Percentiles rank a stretch among this genome's conserved stretches.
Evolutionary conservation across 306 rosid genomes (phyloP).

Genomic region (Quercus aquifolioides): DNA sequence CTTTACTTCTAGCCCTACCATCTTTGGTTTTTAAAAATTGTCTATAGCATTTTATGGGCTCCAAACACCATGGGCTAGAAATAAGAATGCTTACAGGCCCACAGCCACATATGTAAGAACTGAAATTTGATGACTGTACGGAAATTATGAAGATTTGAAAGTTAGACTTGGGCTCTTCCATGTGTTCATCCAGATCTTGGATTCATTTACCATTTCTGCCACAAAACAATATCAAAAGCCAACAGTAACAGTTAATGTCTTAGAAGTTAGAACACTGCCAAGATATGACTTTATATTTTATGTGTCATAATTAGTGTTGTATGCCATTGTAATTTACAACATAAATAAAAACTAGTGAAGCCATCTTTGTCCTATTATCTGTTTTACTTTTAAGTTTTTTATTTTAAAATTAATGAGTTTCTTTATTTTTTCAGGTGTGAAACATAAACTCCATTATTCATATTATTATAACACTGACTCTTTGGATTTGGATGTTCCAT

Average conservation of each 20-base stretch:
- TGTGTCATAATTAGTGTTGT: not conserved
- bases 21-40: not conserved
- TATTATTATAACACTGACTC: not conserved
- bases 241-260: not conserved
- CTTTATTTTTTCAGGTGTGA: no score
- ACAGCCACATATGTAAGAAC: not conserved
- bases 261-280: not conserved
- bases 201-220: not conserved
- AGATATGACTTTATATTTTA: not conserved
- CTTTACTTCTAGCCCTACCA: not conserved
- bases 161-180: not conserved
- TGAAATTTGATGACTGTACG: not conserved
- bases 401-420: not conserved
- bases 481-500: not conserved
- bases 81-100: not conserved
- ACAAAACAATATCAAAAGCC: not conserved
- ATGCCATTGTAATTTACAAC: not conserved
- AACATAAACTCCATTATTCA: no score
- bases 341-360: not conserved
- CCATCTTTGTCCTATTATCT: not conserved
- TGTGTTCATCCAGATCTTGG: slow-evolving; percentile 12
- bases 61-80: not conserved
- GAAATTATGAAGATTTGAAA: not conserved
- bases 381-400: not conserved
- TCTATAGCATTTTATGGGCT: not conserved